Conservation (phyloP, 2,329 filamentous ascomycete species). For the Cercospora nicotianae region DNA sequence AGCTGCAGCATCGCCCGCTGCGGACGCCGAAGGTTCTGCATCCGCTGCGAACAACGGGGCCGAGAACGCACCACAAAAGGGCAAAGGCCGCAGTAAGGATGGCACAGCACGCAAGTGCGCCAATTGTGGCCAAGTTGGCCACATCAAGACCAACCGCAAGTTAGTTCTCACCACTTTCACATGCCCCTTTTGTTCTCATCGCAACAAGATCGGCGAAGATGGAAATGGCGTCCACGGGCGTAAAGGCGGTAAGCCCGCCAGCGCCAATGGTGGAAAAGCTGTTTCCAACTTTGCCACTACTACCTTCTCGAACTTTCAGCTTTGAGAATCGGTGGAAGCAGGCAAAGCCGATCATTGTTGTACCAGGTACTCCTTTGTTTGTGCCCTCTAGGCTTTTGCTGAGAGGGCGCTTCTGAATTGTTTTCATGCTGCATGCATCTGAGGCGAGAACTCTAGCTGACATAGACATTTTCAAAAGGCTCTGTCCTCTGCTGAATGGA, state of each 20-base stretch:
- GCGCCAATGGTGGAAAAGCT: constrained; percentile 22
- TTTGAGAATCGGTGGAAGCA: constrained; percentile 21
- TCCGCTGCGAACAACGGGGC: constrained; percentile 21
- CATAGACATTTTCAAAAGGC: constrained; percentile 50
- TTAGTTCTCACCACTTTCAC: constrained; percentile 49
- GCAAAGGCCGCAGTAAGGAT: constrained; percentile 59
- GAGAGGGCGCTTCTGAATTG: constrained; percentile 18
- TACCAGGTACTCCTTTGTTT: not conserved
- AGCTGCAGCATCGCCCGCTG: constrained; percentile 46
- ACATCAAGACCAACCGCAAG: constrained; percentile 99
- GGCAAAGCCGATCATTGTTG: not conserved
- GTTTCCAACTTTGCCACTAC: constrained; percentile 16
- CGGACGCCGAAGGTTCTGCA: constrained; percentile 46
- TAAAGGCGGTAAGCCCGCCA: constrained; percentile 18
- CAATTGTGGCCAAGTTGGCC: constrained; percentile 93
- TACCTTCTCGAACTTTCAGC: constrained; percentile 25
- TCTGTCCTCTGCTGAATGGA: constrained; percentile 83
- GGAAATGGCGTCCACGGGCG: constrained; percentile 23
- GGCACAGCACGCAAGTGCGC: constrained; percentile 82
- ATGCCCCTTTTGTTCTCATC: constrained; percentile 21
- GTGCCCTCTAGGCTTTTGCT: constrained; percentile 6
- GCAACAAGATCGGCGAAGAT: constrained; percentile 15
- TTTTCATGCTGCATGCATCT: constrained; percentile 18
- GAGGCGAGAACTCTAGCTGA: constrained; percentile 32
- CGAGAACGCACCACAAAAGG: constrained; percentile 33